Evolutionary conservation across 2,329 filamentous ascomycete species (phyloP), one percentile per base, ranked within the genome.

Genomic region (Pleurostoma richardsiae): DNA sequence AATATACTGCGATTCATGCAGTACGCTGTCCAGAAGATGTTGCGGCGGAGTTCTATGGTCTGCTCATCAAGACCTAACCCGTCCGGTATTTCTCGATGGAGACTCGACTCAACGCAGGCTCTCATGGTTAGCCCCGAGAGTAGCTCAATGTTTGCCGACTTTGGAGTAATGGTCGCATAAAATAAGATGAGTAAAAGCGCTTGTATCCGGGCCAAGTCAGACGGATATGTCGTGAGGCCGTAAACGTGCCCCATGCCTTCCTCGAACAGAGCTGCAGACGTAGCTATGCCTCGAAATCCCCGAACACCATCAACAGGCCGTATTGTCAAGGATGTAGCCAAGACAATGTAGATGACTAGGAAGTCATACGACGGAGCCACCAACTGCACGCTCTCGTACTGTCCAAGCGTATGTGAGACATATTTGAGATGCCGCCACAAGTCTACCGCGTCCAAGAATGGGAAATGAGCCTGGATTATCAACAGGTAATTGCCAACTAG

Each of bases 191-290:
- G 39, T 10, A 53, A 30, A 19, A 52, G 49, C 1, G 52, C 48
- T 42, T 53, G 51, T 36, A 53, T 45, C 45, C 49, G 49, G 10
- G 47, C 47, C 5, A 52, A n/a, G 27, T 52, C 49, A 4, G 52
- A 52, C 42, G 60, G 60, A 38, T 59, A 57, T 10, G 53, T 50
- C 4, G 60, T 53, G 28, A 58, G 55, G 19, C 55, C 54, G 10
- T 58, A 56, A 3, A 61, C 42, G 36, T 63, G 61, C 42, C 59
- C 59, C 8, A 64, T 59, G 28, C 61, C 61, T 52, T 64, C 61
- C 39, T 61, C 58, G 40, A 63, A 64, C 3, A 64, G 51, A 4
- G 56, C 54, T 2, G 53, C 56, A 2, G 61, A 64, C 41, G 63
- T 57, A 1, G 59, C 53, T 42, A 61, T 57, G 45, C 60, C 60